Base-by-base conservation (phyloP, 2,329 filamentous ascomycete species). In the Colletotrichum filicis region DNA sequence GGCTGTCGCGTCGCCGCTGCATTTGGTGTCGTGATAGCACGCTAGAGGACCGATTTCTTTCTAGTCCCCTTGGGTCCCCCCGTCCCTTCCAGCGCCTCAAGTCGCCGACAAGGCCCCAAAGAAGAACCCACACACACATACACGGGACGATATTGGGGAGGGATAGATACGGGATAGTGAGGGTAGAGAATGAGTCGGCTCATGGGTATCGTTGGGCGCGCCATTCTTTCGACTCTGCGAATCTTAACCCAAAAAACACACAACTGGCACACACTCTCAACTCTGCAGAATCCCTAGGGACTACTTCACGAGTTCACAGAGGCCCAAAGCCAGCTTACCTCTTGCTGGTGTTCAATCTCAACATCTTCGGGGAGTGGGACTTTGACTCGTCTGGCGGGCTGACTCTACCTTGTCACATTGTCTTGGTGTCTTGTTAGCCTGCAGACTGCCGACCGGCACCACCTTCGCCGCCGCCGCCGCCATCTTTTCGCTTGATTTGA, bases 1-100 rank as follows among this genome's bases (percentile, higher is more conserved):
- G 66, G 61, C 67, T 63, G 63, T 58, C 56, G 59, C 49, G 37
- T 65, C 52, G 52, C 30, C 46, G 49, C 70, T 52, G 46, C 67
- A 49, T 58, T 70, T 61, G 52, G 57, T 73, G 66, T 74, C 63
- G 68, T 68, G 71, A 74, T 72, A 67, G 68, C 68, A 68, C 68
- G 70, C 70, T 70, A 73, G 59, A 49, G 59, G 58, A 66, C 59
- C 56, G 60, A 61, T 52, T 57, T 61, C 60, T 70, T 56, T 56
- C 56, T 70, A 60, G 46, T 57, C 46, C 69, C 71, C 55, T 69
- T 55, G 59, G 42, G 30, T 11, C 66, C 59, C 35, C 35, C 35
- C 19, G 22, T 42, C 62, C 28, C 60, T 28, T 53, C 60, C 67
- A 58, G 22, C 42, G 53, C 61, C 28, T 35, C 58, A 42, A 19